Conservation (phyloP, 2,329 filamentous ascomycete genomes). For the Bimuria novae-zelandiae region DNA sequence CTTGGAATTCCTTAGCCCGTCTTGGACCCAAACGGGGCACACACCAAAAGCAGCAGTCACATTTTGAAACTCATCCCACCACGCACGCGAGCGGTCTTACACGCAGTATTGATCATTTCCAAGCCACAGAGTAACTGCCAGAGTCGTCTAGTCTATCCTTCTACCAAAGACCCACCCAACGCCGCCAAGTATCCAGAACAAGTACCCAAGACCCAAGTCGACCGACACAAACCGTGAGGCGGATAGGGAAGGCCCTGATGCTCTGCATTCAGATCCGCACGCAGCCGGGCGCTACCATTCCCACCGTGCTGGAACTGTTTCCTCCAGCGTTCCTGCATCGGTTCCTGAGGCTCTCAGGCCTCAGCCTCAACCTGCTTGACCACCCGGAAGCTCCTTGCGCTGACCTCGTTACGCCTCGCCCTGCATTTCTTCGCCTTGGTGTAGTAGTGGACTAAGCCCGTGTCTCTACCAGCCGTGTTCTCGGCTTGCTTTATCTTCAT, state of each 20-base stretch:
- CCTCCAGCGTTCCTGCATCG: neutral
- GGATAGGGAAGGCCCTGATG: neutral
- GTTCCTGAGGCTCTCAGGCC: neutral
- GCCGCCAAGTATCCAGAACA: neutral
- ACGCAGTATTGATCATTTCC: neutral
- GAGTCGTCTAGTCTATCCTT: constrained; percentile 4
- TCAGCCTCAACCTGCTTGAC: neutral
- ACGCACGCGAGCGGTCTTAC: neutral
- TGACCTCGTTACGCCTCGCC: neutral
- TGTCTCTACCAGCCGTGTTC: neutral
- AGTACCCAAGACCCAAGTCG: no score
- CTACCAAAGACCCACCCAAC: neutral
- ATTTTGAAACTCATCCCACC: neutral
- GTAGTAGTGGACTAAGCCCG: neutral
- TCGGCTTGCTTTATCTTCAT: neutral
- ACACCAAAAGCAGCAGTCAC: constrained; percentile 1
- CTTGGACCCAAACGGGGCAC: constrained; percentile 1
- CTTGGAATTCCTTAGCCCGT: constrained; percentile 2
- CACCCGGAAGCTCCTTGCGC: neutral
- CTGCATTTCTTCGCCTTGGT: neutral
- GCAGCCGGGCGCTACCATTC: neutral
- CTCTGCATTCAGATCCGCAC: neutral
- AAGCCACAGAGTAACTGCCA: neutral
- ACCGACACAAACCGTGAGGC: no score
- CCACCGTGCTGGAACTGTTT: no score